These are phyloP conservation scores for Rosa lucieae DNA, from an alignment of 306 rosid species.

Conservation along the genomic window DNA sequence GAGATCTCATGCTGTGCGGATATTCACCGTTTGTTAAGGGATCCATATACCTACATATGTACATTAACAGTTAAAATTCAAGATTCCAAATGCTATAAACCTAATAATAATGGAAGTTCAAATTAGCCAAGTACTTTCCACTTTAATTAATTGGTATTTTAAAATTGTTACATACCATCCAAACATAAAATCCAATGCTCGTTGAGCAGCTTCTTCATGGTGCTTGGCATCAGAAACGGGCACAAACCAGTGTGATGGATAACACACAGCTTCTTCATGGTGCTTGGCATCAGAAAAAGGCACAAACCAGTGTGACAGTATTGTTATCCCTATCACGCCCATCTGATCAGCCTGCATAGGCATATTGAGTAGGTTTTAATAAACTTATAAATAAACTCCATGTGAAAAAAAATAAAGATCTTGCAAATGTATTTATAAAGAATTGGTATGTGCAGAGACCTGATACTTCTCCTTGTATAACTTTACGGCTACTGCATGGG, in stretches of 20 bases:
- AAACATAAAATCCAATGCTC: conserved; percentile 60
- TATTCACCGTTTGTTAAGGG: conserved; percentile 60
- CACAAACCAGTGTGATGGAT: conserved; percentile 40
- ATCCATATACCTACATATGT: conserved; percentile 51
- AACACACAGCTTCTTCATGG: neutral
- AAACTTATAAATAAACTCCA: neutral
- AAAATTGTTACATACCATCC: conserved; percentile 45
- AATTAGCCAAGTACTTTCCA: too few relatives aligned
- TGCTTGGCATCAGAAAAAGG: conserved; percentile 32
- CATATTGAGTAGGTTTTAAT: neutral
- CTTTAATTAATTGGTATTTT: too few relatives aligned
- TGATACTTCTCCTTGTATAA: conserved; percentile 56
- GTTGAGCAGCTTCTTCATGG: conserved; percentile 37
- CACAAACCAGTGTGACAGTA: conserved; percentile 44
- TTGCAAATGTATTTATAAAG: neutral
- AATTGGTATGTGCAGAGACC: conserved; percentile 24
- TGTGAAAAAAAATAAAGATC: too few relatives aligned
- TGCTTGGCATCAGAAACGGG: conserved; percentile 32
- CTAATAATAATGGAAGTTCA: neutral
- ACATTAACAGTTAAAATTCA: neutral
- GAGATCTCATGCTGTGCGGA: conserved; percentile 54
- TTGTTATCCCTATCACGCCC: conserved; percentile 61
- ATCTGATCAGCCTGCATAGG: conserved; percentile 49
- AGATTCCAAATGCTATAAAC: neutral
- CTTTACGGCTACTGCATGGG: conserved; percentile 61